Evolutionary conservation across 2,329 filamentous ascomycete genomes (phyloP).

Genomic region (Colletotrichum coccodes): DNA sequence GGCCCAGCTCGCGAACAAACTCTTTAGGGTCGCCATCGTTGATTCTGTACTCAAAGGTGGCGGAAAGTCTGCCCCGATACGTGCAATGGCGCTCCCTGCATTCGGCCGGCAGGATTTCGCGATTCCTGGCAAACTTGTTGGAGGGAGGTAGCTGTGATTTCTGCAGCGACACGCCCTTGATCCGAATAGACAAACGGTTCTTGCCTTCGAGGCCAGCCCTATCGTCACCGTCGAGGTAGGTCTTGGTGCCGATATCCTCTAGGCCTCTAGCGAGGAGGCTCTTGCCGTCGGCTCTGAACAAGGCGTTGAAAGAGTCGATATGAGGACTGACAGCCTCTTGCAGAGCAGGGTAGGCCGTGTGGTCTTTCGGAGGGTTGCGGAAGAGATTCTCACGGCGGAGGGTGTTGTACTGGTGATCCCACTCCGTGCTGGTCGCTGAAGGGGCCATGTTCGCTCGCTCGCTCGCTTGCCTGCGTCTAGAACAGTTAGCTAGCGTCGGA

Average conservation of each 20-base stretch:
- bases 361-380: conserved; percentile 86
- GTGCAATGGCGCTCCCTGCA: conserved; percentile 93
- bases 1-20: conserved; percentile 85
- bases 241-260: conserved; percentile 89
- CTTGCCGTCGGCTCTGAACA: conserved; percentile 78
- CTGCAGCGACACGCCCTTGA: conserved; percentile 84
- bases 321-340: conserved; percentile 90
- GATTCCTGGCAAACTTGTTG: conserved; percentile 86
- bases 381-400: conserved; percentile 90
- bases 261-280: conserved; percentile 76
- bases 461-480: conserved; percentile 6
- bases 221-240: conserved; percentile 85
- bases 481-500: conserved; percentile 2
- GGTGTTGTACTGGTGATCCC: conserved; percentile 89
- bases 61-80: conserved; percentile 87
- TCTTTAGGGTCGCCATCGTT: conserved; percentile 89
- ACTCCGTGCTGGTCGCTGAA: conserved; percentile 72
- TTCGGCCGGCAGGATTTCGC: conserved; percentile 90
- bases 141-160: conserved; percentile 81
- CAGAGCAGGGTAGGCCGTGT: conserved; percentile 87
- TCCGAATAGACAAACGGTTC: conserved; percentile 81
- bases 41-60: conserved; percentile 84
- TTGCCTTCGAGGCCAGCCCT: conserved; percentile 66
- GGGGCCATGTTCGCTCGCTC: conserved; percentile 59
- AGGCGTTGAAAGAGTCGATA: conserved; percentile 93